These are phyloP conservation scores for Lizonia empirigonia DNA, from an alignment of 2,329 filamentous ascomycete species.

Conservation along the genomic window DNA sequence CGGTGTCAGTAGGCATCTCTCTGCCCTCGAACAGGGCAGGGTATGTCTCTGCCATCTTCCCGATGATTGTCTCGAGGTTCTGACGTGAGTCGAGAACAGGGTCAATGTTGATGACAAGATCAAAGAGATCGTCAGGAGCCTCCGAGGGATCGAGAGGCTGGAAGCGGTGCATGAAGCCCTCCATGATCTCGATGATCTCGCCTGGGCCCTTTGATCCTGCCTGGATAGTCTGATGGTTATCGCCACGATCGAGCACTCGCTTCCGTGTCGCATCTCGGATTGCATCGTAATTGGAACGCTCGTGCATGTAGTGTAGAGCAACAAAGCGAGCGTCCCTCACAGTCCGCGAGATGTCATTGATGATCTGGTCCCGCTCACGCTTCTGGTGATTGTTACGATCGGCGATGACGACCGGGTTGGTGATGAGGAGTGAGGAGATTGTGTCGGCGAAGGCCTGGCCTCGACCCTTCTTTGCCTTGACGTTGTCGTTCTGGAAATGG, in stretches of 20 bases:
- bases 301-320: slow-evolving; percentile 86
- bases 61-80: slow-evolving; percentile 82
- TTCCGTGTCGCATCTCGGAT: slow-evolving; percentile 77
- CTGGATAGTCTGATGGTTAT: slow-evolving; percentile 98
- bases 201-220: slow-evolving; percentile 71
- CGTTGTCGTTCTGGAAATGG: slow-evolving; percentile 96
- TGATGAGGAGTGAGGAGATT: slow-evolving; percentile 68
- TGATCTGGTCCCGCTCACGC: slow-evolving; percentile 85
- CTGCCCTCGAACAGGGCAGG: slow-evolving; percentile 70
- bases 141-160: slow-evolving; percentile 72
- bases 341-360: slow-evolving; percentile 72
- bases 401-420: slow-evolving; percentile 77
- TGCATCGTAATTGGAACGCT: slow-evolving; percentile 67
- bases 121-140: slow-evolving; percentile 80
- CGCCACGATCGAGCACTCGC: slow-evolving; percentile 81
- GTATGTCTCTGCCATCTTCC: slow-evolving; percentile 73
- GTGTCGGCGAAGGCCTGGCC: slow-evolving; percentile 77
- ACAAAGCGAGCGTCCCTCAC: slow-evolving; percentile 73
- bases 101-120: slow-evolving; percentile 83
- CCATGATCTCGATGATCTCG: slow-evolving; percentile 91
- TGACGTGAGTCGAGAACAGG: slow-evolving; percentile 75
- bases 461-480: slow-evolving; percentile 74
- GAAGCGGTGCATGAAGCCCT: slow-evolving; percentile 87
- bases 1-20: slow-evolving; percentile 70
- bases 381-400: slow-evolving; percentile 93